Evolutionary conservation across 495 filamentous ascomycete species (phyloP).

Genomic region (Aspergillus nidulans): DNA sequence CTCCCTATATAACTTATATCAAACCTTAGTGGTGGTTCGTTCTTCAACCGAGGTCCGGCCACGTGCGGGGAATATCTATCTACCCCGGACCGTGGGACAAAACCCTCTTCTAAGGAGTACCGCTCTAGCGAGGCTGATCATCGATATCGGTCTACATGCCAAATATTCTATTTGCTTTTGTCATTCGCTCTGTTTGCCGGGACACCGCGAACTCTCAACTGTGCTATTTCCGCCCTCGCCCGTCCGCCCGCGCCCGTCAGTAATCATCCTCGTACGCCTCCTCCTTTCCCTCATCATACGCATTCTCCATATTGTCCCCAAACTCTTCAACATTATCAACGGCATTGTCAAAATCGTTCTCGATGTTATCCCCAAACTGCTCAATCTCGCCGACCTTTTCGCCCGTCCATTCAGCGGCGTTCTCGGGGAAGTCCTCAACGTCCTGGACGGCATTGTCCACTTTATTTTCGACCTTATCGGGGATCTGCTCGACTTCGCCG

Average conservation of each 20-base stretch:
- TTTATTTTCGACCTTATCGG: conserved; percentile 25
- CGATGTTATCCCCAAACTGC: conserved; percentile 35
- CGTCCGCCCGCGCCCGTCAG: background rate
- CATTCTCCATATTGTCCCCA: conserved; percentile 32
- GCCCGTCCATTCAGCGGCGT: conserved; percentile 33
- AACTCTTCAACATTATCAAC: conserved; percentile 36
- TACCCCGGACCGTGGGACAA: background rate
- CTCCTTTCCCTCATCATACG: conserved; percentile 33
- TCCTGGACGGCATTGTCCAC: conserved; percentile 28
- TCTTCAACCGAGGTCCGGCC: conserved; percentile 33
- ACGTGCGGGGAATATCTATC: conserved; percentile 23
- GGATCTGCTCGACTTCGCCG: conserved; percentile 32
- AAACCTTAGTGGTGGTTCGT: background rate
- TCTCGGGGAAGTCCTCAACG: conserved; percentile 35
- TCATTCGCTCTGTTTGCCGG: too few relatives aligned
- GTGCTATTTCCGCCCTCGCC: too few relatives aligned
- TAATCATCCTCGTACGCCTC: conserved; percentile 22
- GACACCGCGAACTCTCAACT: too few relatives aligned
- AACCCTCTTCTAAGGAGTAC: background rate
- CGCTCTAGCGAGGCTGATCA: background rate
- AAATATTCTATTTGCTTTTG: too few relatives aligned
- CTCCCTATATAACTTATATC: background rate
- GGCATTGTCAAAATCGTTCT: conserved; percentile 30
- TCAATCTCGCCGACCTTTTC: conserved; percentile 36
- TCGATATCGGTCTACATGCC: background rate